phyloP scores from a whole-genome alignment of 139 green algal genomes.

The Chlorella sp. region DNA sequence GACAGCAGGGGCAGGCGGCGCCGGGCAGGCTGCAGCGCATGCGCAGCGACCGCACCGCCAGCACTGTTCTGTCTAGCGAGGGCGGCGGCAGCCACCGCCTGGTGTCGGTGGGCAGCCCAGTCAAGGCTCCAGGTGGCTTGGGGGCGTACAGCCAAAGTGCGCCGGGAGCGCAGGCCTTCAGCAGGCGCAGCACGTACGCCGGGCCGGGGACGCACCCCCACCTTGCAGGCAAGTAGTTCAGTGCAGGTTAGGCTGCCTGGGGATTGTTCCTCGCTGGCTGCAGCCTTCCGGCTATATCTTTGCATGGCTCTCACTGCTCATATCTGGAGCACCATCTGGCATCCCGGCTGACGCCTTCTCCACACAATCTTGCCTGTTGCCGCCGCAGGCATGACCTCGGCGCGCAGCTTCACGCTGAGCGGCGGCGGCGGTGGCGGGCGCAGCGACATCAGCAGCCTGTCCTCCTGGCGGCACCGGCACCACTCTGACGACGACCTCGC shows the following conservation, averaged over 20 bases:
- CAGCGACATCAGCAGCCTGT: conserved; percentile 12
- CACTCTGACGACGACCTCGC: conserved; percentile 2
- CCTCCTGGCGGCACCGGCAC: conserved; percentile 15
- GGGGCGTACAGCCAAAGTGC: not conserved
- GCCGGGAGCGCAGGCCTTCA: not conserved
- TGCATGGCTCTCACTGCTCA: too few species aligned
- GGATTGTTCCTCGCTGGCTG: too few species aligned
- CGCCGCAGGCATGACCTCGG: not conserved
- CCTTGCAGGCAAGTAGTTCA: too few species aligned
- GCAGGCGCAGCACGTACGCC: conserved; percentile 3
- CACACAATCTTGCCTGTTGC: too few species aligned
- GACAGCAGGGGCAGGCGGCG: not conserved
- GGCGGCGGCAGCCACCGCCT: conserved; percentile 7
- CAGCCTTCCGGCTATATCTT: too few species aligned
- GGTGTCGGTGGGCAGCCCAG: conserved; percentile 5
- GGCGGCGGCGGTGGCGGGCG: not conserved
- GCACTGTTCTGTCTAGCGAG: not conserved
- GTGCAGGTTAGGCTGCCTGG: too few species aligned
- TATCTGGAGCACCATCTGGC: too few species aligned
- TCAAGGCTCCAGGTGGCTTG: too few species aligned
- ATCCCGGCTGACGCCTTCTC: too few species aligned
- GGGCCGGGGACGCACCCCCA: not conserved
- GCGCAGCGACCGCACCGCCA: conserved; percentile 21
- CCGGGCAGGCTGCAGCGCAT: not conserved
- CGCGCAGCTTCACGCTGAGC: conserved; percentile 9